These are phyloP conservation scores for Umbelopsis isabellina DNA, from an alignment of 192 early-diverging fungal genomes.

Conservation along the genomic window DNA sequence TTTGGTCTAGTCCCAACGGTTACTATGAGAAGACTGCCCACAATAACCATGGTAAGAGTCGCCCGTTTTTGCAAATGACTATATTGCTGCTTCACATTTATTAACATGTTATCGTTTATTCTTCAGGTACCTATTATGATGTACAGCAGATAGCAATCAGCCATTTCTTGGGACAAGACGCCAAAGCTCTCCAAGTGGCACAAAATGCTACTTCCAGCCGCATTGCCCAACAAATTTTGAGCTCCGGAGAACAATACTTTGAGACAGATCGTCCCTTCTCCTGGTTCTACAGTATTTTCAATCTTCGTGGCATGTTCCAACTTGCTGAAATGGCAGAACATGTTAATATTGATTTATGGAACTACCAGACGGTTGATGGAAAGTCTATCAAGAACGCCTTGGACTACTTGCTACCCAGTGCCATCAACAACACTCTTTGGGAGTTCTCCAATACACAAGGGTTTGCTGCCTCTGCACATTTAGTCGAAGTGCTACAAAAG, in stretches of 20 bases:
- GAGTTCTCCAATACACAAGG: constrained; percentile 45
- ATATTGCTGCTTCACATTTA: not conserved
- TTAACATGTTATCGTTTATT: not conserved
- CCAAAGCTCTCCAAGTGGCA: constrained; percentile 34
- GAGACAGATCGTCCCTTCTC: constrained; percentile 48
- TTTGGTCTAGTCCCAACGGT: constrained; percentile 35
- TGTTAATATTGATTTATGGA: constrained; percentile 44
- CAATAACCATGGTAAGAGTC: constrained; percentile 54
- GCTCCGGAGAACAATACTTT: constrained; percentile 43
- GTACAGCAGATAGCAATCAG: constrained; percentile 51
- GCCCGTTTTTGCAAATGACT: too few relatives aligned
- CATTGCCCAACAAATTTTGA: constrained; percentile 41
- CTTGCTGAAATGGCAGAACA: constrained; percentile 43
- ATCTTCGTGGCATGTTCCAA: constrained; percentile 49
- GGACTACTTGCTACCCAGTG: constrained; percentile 56
- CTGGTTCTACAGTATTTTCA: constrained; percentile 59
- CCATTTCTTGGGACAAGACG: constrained; percentile 45
- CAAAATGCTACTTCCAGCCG: constrained; percentile 40
- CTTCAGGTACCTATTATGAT: constrained; percentile 51
- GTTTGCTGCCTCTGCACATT: constrained; percentile 43
- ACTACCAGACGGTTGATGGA: constrained; percentile 45
- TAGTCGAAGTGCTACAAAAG: constrained; percentile 51
- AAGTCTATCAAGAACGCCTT: constrained; percentile 51
- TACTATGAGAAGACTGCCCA: constrained; percentile 35
- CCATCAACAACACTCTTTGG: constrained; percentile 52